Base-by-base conservation (phyloP, 352 stramenopile species). In the Pilasporangium apinafurcum region DNA sequence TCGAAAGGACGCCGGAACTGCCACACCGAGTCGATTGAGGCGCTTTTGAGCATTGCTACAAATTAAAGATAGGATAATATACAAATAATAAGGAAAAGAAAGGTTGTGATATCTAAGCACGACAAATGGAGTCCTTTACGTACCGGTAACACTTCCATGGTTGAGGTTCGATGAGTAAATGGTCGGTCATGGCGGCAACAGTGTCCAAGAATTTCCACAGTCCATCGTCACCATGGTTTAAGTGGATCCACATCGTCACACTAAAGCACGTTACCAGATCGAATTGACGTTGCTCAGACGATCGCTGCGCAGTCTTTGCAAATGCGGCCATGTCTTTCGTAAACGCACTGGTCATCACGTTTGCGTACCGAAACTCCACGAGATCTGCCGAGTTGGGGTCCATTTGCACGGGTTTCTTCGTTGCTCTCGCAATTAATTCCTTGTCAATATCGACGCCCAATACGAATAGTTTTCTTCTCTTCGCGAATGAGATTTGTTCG, bases 191-290 rank as follows among this genome's bases (percentile, higher is more conserved):
- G 38, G 70, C 56, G 46, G 59, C 71, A 5, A 93, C 51, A 6
- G 51, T 59, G 27, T 86, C 71, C 10, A 93, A 54, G 48, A 89
- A 88, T 26, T 62, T 65, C 63, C 70, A 83, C 7, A 93, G 57
- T 1, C 81, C 81, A 21, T 88, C 75, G 49, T 93, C 81, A 44
- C 81, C 78, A 44, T 93, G 71, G 44, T 93, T 90, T 21, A 93
- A 43, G 43, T 93, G 81, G 45, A 93, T 91, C 81, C 81, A 93
- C 81, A 93, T 93, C 8, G 79, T 90, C 36, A 93, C 70, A 32
- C 81, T 91, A 37, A 91, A 93, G 49, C 74, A 81, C 44, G 78
- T 87, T 32, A 91, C 53, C 2, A 93, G 55, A 44, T 83, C 61
- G 41, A 90, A 91, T 37, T 62, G 68, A n/a, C 54, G 50, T 36